Evolutionary conservation across 1,284 basidiomycete species (phyloP).

Genomic region (Trametes sp.): DNA sequence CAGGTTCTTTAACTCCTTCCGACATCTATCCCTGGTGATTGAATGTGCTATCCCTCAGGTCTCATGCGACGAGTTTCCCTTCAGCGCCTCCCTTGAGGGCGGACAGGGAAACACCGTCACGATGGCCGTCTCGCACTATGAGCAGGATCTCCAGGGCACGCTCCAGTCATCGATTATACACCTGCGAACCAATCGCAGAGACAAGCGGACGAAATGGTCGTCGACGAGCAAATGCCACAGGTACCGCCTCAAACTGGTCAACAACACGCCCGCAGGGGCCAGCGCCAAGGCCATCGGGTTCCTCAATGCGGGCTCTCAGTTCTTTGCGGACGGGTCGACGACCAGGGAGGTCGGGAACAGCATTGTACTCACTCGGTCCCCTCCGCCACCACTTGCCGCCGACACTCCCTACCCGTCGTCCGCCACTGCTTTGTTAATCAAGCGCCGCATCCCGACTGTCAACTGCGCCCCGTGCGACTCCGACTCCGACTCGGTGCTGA

Average conservation of each 20-base stretch:
- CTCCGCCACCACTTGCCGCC: not conserved
- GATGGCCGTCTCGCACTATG: conserved; percentile 2
- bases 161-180: conserved; percentile 10
- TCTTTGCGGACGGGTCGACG: not conserved
- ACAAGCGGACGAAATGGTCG: not conserved
- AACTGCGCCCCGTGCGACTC: not conserved
- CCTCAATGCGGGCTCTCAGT: conserved; percentile 12
- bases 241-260: conserved; percentile 6
- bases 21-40: too few species aligned
- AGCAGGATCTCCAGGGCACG: conserved; percentile 11
- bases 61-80: conserved; percentile 24
- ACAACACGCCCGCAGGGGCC: not conserved
- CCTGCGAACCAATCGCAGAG: not conserved
- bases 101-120: conserved; percentile 5
- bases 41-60: not conserved
- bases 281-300: conserved; percentile 9
- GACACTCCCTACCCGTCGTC: not conserved
- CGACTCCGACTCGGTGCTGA: not conserved
- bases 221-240: conserved; percentile 4
- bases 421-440: not conserved
- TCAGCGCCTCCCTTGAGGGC: conserved; percentile 16
- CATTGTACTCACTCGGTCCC: not conserved
- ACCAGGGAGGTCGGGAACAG: not conserved
- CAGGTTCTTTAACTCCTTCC: not conserved
- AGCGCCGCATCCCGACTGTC: not conserved